Evolutionary conservation across 208 protist genomes (phyloP).

Genomic region (Leishmania aethiopica): DNA sequence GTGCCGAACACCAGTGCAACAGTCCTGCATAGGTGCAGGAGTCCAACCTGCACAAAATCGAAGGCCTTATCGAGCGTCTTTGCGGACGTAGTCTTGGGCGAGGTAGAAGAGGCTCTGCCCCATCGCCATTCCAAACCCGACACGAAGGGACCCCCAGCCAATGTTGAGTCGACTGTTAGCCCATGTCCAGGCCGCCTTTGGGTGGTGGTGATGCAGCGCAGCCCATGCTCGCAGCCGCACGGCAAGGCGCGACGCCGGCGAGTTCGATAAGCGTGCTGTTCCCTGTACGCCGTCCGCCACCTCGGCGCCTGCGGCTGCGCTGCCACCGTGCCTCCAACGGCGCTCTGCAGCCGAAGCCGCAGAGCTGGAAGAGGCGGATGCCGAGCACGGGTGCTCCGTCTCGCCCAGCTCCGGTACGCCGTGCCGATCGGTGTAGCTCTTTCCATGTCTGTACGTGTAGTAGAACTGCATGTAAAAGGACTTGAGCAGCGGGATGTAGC

Average conservation of each 20-base stretch:
- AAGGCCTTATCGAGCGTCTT: background rate
- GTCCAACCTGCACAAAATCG: background rate
- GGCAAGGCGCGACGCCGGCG: background rate
- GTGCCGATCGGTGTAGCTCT: slow-evolving; percentile 65
- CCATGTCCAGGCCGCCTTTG: slow-evolving; percentile 74
- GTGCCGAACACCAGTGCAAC: background rate
- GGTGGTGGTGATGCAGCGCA: slow-evolving; percentile 47
- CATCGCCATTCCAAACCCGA: slow-evolving; percentile 90
- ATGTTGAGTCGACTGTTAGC: slow-evolving; percentile 88
- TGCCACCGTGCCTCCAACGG: background rate
- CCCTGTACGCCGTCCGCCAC: background rate
- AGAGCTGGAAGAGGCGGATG: background rate
- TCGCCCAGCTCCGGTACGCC: slow-evolving; percentile 30
- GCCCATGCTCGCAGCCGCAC: slow-evolving; percentile 17
- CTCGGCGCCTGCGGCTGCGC: background rate
- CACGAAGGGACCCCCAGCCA: slow-evolving; percentile 88
- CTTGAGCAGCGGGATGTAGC: slow-evolving; percentile 60
- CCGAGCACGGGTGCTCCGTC: slow-evolving; percentile 26
- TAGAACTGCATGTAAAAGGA: slow-evolving; percentile 78
- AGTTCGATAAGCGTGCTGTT: background rate
- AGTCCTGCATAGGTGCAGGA: background rate
- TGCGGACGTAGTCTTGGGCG: slow-evolving; percentile 51
- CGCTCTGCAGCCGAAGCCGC: background rate
- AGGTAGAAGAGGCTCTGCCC: slow-evolving; percentile 84
- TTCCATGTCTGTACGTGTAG: slow-evolving; percentile 70